Conservation (phyloP, 2,329 filamentous ascomycete genomes). For the Xylariaceae sp. region DNA sequence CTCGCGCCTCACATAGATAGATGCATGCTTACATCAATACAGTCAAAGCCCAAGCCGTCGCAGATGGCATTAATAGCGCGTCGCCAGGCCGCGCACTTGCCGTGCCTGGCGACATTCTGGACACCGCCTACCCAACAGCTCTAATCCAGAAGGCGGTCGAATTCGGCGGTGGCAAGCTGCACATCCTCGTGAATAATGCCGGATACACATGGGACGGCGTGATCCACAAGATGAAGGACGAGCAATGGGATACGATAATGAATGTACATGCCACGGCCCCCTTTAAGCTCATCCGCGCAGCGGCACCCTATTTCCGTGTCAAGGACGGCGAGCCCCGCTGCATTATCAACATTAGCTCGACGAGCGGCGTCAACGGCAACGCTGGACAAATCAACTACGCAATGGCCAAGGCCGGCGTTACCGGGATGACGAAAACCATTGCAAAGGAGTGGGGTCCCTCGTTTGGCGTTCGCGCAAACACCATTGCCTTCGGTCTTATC, state of each 20-base stretch:
- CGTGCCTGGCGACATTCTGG: constrained; percentile 70
- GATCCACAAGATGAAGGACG: constrained; percentile 87
- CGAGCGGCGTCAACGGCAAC: constrained; percentile 78
- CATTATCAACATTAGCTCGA: constrained; percentile 80
- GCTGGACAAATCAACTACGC: constrained; percentile 89
- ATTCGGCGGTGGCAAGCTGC: constrained; percentile 81
- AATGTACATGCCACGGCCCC: constrained; percentile 78
- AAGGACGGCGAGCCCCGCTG: constrained; percentile 72
- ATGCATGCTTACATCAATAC: constrained; percentile 7
- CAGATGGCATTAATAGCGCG: constrained; percentile 64
- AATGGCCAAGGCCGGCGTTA: constrained; percentile 76
- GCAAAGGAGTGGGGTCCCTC: constrained; percentile 85
- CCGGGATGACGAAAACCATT: constrained; percentile 80
- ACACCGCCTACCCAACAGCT: constrained; percentile 61
- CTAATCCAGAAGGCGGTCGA: constrained; percentile 71
- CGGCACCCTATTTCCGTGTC: constrained; percentile 81
- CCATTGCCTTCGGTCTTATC: constrained; percentile 79
- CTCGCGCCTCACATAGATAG: neutral
- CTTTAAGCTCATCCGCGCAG: constrained; percentile 74
- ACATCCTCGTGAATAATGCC: constrained; percentile 88
- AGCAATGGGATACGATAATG: constrained; percentile 86
- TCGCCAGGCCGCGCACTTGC: constrained; percentile 63
- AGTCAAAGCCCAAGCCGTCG: constrained; percentile 66
- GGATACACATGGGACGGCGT: constrained; percentile 92
- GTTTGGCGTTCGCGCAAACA: constrained; percentile 77